Evolutionary conservation across 2,329 filamentous ascomycete genomes (phyloP), one percentile per base, ranked within the genome.

Genomic region (Exophiala viscosa): DNA sequence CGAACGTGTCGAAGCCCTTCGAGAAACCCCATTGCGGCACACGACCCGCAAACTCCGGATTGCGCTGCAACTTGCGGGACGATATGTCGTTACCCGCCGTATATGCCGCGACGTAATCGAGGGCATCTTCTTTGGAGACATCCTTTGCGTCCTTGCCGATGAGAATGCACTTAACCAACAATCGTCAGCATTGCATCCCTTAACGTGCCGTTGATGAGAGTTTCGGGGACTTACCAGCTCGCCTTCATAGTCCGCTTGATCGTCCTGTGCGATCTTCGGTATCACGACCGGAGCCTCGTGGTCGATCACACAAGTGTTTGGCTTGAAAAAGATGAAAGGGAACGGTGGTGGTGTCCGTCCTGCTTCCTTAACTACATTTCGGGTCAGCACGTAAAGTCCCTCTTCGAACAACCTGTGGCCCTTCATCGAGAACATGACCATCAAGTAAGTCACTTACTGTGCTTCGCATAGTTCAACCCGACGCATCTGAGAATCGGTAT

Each of bases 401-500:
- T n/a, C n/a, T n/a, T n/a, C n/a, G n/a, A n/a, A n/a, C n/a, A n/a
- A n/a, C n/a, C n/a, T n/a, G n/a, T n/a, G n/a, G n/a, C n/a, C n/a
- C 14, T 23, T 9, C 20, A 14, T 18, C 23, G 14, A 14, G 14
- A 23, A 36, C 18, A 17, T 2, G 36, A 23, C 14, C 8, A 47
- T 2, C 13, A 8, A n/a, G 10, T 23, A 14, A 15, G 9, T 11
- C 33, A 59, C 56, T 23, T 52, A 58, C 81, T 84, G 50, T 73
- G 71, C 59, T 73, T 67, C 23, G 61, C 62, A 60, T 75, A 75
- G 66, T 76, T 77, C 48, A 76, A 67, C 6, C 74, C 73, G 36
- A 76, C 60, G 61, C 73, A 76, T 15, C 80, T 67, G 3, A 85
- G 61, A 39, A 82, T 80, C 0, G 79, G 77, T 0, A 83, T 76